Evolutionary conservation across 768 basidiomycete species (phyloP), one percentile per base, ranked within the genome.

Genomic region (Lentinula boryana): DNA sequence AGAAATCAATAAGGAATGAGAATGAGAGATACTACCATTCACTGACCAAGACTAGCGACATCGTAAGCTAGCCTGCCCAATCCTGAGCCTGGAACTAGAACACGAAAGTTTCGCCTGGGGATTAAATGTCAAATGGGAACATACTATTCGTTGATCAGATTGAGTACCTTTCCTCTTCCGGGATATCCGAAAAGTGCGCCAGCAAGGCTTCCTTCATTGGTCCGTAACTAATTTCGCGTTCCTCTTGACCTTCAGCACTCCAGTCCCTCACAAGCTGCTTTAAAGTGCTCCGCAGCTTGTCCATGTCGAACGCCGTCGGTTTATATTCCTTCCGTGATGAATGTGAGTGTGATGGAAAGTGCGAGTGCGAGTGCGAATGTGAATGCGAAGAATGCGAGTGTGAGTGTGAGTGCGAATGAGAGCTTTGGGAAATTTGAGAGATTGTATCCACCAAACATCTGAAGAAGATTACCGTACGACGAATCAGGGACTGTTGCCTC

Each of bases 191-290:
- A 66, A 89, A 95, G 67, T 88, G 79, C 2, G 75, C 68, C 1
- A 89, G 67, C 1, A 98, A 74, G 0, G 89, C 92, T 7, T 87
- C 83, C 63, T 87, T 86, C 71, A 96, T 88, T 0, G 95, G 95
- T 44, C 76, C 76, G 70, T 97, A 98, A 67, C 88, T 89, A 2
- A 77, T 69, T 53, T 93, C 86, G 8, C 95, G 83, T 69, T 98
- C 95, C 1, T 71, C 70, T 64, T 75, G 78, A 1, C 95, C 95
- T 89, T 95, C 88, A 64, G 78, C 81, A 62, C 89, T 91, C 95
- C 95, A 98, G 68, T 98, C 95, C 12, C 95, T 81, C 9, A 94
- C 94, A 56, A 96, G 88, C 67, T 96, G 94, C 68, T 96, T 93
- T 41, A 98, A 73, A 0, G 95, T 96, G 68, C 93, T 95, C 61